phyloP scores from a whole-genome alignment of 148 eudicot species.

The Polygonum aviculare region DNA sequence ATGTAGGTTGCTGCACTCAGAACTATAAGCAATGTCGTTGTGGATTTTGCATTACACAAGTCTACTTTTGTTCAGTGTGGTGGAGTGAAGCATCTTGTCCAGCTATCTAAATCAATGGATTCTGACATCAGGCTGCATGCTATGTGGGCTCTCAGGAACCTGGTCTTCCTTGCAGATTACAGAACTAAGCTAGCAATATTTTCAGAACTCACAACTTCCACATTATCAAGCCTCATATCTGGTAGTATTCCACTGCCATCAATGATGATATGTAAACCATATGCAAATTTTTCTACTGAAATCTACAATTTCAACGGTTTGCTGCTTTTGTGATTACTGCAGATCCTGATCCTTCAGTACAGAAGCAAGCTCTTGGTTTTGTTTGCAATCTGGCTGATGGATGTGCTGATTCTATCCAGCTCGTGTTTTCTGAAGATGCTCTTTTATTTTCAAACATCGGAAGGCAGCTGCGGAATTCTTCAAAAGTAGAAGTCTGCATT shows the following conservation, averaged over 20 bases:
- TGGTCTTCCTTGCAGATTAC: constrained; percentile 55
- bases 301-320: neutral
- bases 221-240: constrained; percentile 63
- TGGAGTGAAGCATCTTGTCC: constrained; percentile 74
- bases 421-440: constrained; percentile 57
- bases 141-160: constrained; percentile 72
- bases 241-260: constrained; percentile 33
- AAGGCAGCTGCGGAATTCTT: constrained; percentile 45
- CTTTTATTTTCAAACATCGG: constrained; percentile 60
- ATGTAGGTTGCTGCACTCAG: constrained; percentile 84
- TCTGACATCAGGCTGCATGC: constrained; percentile 65
- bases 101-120: constrained; percentile 86
- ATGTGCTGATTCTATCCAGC: constrained; percentile 45
- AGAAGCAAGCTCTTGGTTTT: constrained; percentile 87
- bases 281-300: neutral
- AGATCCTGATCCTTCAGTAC: constrained; percentile 86
- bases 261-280: neutral
- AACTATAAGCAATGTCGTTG: constrained; percentile 72
- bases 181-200: constrained; percentile 56
- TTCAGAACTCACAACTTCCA: constrained; percentile 53
- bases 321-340: constrained; percentile 11
- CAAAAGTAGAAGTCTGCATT: constrained; percentile 58
- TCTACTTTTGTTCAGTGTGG: constrained; percentile 60
- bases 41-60: constrained; percentile 62
- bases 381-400: constrained; percentile 87